These are phyloP conservation scores for Pestalotiopsis sp. DNA, from an alignment of 2,329 filamentous ascomycete species.

Conservation along the genomic window DNA sequence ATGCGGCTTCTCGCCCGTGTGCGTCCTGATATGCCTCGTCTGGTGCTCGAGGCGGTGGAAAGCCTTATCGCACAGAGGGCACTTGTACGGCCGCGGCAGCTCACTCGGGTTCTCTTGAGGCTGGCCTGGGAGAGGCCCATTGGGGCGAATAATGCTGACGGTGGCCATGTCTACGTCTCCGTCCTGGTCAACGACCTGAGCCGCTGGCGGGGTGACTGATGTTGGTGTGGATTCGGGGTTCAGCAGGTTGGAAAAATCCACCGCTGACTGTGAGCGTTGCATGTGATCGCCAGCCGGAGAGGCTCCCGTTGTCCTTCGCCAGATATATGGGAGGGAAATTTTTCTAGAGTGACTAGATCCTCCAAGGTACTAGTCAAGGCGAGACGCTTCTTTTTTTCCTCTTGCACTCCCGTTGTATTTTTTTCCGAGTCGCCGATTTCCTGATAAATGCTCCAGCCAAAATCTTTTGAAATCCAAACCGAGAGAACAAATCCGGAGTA, in stretches of 20 bases:
- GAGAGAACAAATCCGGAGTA: background rate
- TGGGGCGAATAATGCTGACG: conserved; percentile 61
- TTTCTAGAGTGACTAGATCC: background rate
- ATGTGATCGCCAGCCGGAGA: conserved; percentile 61
- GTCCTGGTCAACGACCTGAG: conserved; percentile 27
- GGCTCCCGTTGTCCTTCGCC: conserved; percentile 24
- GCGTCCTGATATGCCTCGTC: conserved; percentile 87
- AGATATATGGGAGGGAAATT: conserved; percentile 16
- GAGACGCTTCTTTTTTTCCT: background rate
- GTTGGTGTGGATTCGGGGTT: conserved; percentile 57
- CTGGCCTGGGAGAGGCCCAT: conserved; percentile 65
- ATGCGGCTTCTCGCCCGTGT: conserved; percentile 98
- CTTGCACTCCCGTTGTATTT: background rate
- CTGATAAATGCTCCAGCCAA: background rate
- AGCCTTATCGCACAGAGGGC: conserved; percentile 95
- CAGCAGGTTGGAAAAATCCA: conserved; percentile 76
- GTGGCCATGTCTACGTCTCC: conserved; percentile 54
- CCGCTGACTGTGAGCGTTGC: conserved; percentile 73
- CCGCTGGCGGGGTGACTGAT: conserved; percentile 33
- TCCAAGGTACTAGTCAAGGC: background rate
- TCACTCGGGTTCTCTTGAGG: conserved; percentile 64
- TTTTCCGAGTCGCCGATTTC: background rate
- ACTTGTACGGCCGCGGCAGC: conserved; percentile 96
- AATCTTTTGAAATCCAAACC: background rate
- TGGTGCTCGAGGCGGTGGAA: conserved; percentile 98